These are phyloP conservation scores for Fraxinus anomala DNA, from an alignment of 257 asterid genomes.

Conservation along the genomic window DNA sequence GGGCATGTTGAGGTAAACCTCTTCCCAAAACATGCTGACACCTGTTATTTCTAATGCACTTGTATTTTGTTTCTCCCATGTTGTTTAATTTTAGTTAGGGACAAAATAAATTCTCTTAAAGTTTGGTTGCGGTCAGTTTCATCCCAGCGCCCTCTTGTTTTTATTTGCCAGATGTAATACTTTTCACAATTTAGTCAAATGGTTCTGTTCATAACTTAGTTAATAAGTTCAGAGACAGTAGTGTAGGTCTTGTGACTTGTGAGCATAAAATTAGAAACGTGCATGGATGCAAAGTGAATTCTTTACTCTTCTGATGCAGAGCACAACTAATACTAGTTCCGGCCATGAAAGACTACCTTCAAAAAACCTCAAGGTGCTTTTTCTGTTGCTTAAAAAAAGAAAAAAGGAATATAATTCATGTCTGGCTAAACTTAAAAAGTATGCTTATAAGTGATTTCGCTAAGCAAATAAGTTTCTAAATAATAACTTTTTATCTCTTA, in stretches of 20 bases:
- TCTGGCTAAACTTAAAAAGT: neutral
- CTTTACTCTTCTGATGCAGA: no score
- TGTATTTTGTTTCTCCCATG: conserved; percentile 7
- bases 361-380: neutral
- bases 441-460: neutral
- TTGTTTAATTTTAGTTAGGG: conserved; percentile 8
- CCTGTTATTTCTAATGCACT: conserved; percentile 13
- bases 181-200: conserved; percentile 15
- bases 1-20: conserved; percentile 88
- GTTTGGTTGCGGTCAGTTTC: neutral
- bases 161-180: conserved; percentile 9
- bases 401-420: neutral
- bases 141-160: neutral
- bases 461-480: neutral
- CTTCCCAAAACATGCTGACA: conserved; percentile 23
- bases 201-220: neutral
- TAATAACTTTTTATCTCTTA: neutral
- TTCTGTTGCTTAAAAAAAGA: neutral
- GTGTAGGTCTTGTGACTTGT: neutral
- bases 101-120: neutral
- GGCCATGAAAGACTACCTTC: neutral
- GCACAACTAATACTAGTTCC: no score
- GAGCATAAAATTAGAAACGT: neutral
- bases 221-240: neutral
- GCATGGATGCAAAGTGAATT: neutral